phyloP scores from a whole-genome alignment of 164 flowering plant genomes.

The Umbilicus rupestris region DNA sequence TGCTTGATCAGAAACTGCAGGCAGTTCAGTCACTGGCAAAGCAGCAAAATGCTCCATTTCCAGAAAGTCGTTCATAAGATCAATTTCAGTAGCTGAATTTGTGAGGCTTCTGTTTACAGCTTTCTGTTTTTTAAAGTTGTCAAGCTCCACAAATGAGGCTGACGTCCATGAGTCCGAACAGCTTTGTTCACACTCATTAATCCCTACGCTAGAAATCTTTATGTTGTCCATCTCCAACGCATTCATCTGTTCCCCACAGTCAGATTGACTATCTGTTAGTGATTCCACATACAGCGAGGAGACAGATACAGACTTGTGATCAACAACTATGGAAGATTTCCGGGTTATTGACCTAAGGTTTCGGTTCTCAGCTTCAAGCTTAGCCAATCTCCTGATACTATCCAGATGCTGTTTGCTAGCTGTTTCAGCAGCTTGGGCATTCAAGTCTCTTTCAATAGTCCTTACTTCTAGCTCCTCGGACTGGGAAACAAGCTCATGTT shows the following conservation, averaged over 20 bases:
- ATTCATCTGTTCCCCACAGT: constrained; percentile 20
- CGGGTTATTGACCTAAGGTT: constrained; percentile 9
- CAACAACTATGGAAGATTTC: constrained; percentile 7
- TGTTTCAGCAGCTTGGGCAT: constrained; percentile 11
- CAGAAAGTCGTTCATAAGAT: constrained; percentile 50
- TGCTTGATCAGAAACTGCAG: constrained; percentile 7
- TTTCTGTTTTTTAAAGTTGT: constrained; percentile 14
- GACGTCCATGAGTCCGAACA: constrained; percentile 19
- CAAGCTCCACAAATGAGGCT: constrained; percentile 25
- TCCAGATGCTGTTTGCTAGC: constrained; percentile 17
- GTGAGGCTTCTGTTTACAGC: constrained; percentile 10
- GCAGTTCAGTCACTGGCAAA: constrained; percentile 12
- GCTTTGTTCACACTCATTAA: constrained; percentile 17
- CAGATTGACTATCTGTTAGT: constrained; percentile 27
- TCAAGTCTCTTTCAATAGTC: constrained; percentile 16
- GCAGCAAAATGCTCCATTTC: constrained; percentile 44
- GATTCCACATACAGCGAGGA: constrained; percentile 23
- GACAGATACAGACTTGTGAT: constrained; percentile 4
- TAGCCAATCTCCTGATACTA: constrained; percentile 12
- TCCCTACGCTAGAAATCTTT: constrained; percentile 11
- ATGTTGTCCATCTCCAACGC: constrained; percentile 13
- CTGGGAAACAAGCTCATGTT: constrained; percentile 12
- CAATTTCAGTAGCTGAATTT: constrained; percentile 15
- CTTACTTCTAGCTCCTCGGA: constrained; percentile 15
- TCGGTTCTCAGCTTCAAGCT: constrained; percentile 17